Base-by-base conservation (phyloP, 2,329 filamentous ascomycete genomes). In the Penicillium paneum region DNA sequence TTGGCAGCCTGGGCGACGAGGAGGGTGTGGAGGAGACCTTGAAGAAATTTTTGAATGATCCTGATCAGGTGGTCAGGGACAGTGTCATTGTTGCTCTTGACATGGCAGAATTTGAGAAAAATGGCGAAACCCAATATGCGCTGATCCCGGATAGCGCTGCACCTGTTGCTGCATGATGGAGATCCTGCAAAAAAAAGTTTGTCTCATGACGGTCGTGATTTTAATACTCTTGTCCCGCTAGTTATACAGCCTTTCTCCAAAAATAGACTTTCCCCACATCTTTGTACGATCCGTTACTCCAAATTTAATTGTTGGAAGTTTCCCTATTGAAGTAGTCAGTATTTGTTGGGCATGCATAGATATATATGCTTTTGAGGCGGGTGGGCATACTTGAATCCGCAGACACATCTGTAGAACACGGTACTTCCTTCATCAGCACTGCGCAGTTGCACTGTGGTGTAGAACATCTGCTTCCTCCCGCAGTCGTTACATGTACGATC, bases 91-190 rank as follows among this genome's bases (percentile, higher is more conserved):
- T 99, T 52, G 94, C 94, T 41, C 80, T 99, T 62, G 94, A 99
- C 74, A 99, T 99, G 91, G 94, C 92, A 11, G 93, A 97, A 70
- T 97, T 91, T 68, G 94, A 99, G 80, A 91, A 89, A 79, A 89
- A 86, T 64, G 89, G 90, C 39, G 85, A 96, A 74, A 78, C 85
- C 31, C 92, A 99, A 71, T 99, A 99, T 79, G 94, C 94, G 43
- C 82, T 96, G 67, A 87, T 97, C 63, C 93, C 92, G 3, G 83
- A 89, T 46, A 65, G 67, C 39, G 64, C 63, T 36, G 65, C 67
- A 29, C 54, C 64, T 46, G 60, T 64, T 42, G 57, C 68, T 54
- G 67, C 67, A 56, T 68, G 63, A 71, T 62, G 57, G 39, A 51
- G 43, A 21, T 54, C 40, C 13, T 44, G 50, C 21, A 19, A 46